Evolutionary conservation across 306 rosid genomes (phyloP).

Genomic region (Rosa persica): DNA sequence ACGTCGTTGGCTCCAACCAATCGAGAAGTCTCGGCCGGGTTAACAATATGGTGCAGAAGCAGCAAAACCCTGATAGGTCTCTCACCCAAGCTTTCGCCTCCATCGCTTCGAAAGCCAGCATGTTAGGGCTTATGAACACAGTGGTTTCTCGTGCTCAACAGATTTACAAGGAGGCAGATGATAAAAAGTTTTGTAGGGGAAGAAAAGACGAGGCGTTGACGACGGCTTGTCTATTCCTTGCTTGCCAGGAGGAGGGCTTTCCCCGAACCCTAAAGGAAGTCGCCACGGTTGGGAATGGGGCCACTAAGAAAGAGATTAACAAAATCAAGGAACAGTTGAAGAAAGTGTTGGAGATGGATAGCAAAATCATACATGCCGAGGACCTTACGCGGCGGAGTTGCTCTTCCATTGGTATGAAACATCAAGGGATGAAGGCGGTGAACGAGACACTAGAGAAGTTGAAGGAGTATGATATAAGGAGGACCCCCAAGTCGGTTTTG

Average conservation of each 20-base stretch:
- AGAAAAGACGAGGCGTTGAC: background rate
- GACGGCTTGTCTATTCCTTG: conserved; percentile 11
- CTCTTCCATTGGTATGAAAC: background rate
- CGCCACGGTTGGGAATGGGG: background rate
- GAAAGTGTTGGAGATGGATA: background rate
- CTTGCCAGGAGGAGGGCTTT: background rate
- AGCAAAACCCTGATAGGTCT: background rate
- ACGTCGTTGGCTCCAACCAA: background rate
- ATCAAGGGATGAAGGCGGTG: background rate
- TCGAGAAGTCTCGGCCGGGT: background rate
- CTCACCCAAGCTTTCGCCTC: background rate
- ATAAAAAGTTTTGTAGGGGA: background rate
- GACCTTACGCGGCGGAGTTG: conserved; percentile 24
- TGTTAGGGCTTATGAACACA: background rate
- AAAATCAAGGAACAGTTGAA: background rate
- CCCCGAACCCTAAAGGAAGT: conserved; percentile 23
- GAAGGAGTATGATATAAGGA: conserved; percentile 25
- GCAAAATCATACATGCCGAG: background rate
- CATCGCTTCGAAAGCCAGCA: background rate
- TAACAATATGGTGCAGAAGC: background rate
- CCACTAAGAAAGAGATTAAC: conserved; percentile 13
- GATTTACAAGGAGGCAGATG: conserved; percentile 9
- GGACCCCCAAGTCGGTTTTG: conserved; percentile 16
- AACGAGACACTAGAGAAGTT: background rate
- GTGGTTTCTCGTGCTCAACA: background rate